These are phyloP conservation scores for Acer negundo DNA, from an alignment of 345 rosid genomes.

Conservation along the genomic window DNA sequence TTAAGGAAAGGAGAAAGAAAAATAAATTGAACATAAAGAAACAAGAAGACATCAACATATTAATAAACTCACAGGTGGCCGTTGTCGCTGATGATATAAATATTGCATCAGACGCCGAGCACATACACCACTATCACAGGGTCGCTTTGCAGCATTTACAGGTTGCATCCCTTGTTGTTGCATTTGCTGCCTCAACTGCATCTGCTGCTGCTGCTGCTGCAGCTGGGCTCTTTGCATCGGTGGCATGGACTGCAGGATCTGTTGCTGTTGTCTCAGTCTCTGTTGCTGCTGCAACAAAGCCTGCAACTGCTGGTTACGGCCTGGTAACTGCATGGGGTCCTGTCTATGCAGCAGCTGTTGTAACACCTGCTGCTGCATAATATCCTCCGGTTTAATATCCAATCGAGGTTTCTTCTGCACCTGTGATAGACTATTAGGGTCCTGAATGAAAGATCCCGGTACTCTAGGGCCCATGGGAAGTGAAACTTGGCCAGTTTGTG, in stretches of 20 bases:
- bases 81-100: constrained; percentile 87
- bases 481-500: constrained; percentile 63
- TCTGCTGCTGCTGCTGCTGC: constrained; percentile 85
- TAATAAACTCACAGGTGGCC: constrained; percentile 67
- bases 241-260: constrained; percentile 75
- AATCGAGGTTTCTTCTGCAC: constrained; percentile 78
- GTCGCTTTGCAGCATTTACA: constrained; percentile 49
- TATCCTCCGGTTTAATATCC: constrained; percentile 89
- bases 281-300: constrained; percentile 63
- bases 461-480: constrained; percentile 61
- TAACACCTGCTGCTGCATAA: constrained; percentile 78
- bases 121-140: constrained; percentile 79
- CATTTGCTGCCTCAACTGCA: constrained; percentile 74
- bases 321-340: constrained; percentile 72
- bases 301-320: constrained; percentile 76
- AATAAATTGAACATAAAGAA: background rate
- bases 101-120: constrained; percentile 97
- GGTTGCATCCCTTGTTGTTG: constrained; percentile 85
- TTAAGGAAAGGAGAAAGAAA: background rate
- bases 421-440: constrained; percentile 62
- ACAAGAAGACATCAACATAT: background rate
- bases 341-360: constrained; percentile 87
- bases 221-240: constrained; percentile 79
- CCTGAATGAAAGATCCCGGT: constrained; percentile 74
- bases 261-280: constrained; percentile 48